These are phyloP conservation scores for Bolboschoenus planiculmis DNA, from an alignment of 176 grass and related monocot genomes.

Conservation along the genomic window DNA sequence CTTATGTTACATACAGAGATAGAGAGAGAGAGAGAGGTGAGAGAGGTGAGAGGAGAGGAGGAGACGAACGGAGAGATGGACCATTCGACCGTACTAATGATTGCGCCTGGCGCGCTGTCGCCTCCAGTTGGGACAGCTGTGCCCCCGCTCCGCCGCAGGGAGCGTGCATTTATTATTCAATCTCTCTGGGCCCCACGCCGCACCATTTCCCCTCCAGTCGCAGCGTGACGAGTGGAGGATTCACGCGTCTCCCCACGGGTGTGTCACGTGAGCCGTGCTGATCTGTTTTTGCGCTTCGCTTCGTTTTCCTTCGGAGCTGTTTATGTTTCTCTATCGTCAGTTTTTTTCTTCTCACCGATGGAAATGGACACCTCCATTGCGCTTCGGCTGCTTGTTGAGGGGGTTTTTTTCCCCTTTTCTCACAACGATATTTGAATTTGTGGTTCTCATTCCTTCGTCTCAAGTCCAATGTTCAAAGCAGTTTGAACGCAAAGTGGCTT, in stretches of 20 bases:
- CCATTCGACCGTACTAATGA: conserved; percentile 62
- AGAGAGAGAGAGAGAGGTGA: too few relatives aligned
- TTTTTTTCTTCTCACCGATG: not conserved
- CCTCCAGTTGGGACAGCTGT: conserved; percentile 31
- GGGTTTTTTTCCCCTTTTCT: too few relatives aligned
- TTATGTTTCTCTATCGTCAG: not conserved
- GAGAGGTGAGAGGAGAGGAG: not conserved
- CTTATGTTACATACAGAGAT: too few relatives aligned
- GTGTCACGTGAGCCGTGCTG: not conserved
- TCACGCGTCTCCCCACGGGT: not conserved
- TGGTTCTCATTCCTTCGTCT: too few relatives aligned
- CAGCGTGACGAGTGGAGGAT: not conserved
- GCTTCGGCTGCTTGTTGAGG: not conserved
- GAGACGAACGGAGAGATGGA: too few relatives aligned
- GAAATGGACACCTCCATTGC: not conserved
- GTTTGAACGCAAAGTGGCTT: not conserved
- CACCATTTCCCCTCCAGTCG: not conserved
- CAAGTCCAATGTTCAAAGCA: not conserved
- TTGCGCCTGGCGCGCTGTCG: conserved; percentile 49
- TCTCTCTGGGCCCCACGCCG: not conserved
- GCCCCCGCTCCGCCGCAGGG: conserved; percentile 9
- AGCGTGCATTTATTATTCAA: conserved; percentile 13
- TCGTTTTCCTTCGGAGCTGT: not conserved
- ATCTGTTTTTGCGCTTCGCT: not conserved
- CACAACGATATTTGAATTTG: too few relatives aligned